A percentile compares a stretch with the other conserved stretches of the same genome.
phyloP scores from a whole-genome alignment of 345 rosid genomes.

The Stellera chamaejasme region DNA sequence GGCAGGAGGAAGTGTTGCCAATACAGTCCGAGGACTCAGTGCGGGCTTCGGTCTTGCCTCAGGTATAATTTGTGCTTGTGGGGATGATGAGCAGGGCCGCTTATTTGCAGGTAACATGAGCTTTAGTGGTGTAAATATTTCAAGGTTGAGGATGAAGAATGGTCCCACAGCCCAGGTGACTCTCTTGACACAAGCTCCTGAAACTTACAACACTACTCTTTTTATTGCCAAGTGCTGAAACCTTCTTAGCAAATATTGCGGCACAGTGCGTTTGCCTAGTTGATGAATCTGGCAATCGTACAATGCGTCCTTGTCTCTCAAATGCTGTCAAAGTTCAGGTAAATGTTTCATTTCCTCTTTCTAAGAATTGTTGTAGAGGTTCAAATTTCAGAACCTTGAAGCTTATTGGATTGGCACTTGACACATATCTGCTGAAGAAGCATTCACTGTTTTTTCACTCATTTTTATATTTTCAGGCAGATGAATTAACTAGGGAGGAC shows the following conservation, averaged over 20 bases:
- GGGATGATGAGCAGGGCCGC: constrained; percentile 68
- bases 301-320: constrained; percentile 83
- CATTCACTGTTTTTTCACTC: not conserved
- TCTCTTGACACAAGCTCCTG: not conserved
- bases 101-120: constrained; percentile 56
- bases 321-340: constrained; percentile 89
- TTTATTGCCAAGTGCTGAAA: not conserved
- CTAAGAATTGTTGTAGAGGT: not conserved
- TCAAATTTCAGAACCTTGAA: not conserved
- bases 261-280: constrained; percentile 79
- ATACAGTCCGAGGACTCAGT: constrained; percentile 74
- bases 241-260: constrained; percentile 1
- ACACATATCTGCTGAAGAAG: not conserved
- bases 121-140: constrained; percentile 52
- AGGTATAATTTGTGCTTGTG: constrained; percentile 72
- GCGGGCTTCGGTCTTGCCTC: constrained; percentile 62
- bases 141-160: constrained; percentile 57
- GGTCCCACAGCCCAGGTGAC: constrained; percentile 82
- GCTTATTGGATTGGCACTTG: not conserved
- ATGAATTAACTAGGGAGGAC: constrained; percentile 60
- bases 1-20: constrained; percentile 92
- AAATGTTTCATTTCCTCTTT: not conserved
- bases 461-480: constrained; percentile 41
- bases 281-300: constrained; percentile 72
- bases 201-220: not conserved